Evolutionary conservation across 257 asterid species (phyloP).

Genomic region (Nicotiana otophora): DNA sequence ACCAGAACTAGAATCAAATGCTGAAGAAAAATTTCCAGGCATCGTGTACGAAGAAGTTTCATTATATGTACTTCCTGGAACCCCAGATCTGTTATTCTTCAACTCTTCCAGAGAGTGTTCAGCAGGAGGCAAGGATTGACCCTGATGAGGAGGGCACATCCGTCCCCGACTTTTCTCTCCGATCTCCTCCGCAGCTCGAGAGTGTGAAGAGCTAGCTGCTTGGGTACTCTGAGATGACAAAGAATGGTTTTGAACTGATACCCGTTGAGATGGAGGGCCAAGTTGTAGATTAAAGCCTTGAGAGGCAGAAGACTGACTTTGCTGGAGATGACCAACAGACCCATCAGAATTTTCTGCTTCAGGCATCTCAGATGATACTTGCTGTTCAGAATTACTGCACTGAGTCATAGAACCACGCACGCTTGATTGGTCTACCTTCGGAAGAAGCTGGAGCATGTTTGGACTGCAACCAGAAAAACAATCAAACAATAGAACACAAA

Average conservation of each 20-base stretch:
- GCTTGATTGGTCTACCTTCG: slow-evolving; percentile 80
- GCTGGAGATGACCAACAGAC: slow-evolving; percentile 41
- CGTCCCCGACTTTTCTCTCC: slow-evolving; percentile 32
- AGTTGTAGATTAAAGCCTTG: slow-evolving; percentile 87
- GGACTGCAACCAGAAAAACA: slow-evolving; percentile 39
- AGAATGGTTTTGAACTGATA: slow-evolving; percentile 37
- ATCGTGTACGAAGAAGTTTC: slow-evolving; percentile 29
- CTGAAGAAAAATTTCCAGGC: slow-evolving; percentile 40
- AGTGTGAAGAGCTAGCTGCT: slow-evolving; percentile 21
- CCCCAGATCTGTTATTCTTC: slow-evolving; percentile 33
- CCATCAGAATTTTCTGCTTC: slow-evolving; percentile 52
- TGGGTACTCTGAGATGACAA: slow-evolving; percentile 41
- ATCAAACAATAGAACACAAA: slow-evolving; percentile 8
- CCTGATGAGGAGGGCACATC: slow-evolving; percentile 24
- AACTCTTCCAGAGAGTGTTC: slow-evolving; percentile 36
- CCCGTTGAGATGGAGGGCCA: slow-evolving; percentile 78
- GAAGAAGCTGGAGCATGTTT: slow-evolving; percentile 92
- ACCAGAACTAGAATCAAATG: slow-evolving; percentile 33
- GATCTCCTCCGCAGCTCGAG: slow-evolving; percentile 35
- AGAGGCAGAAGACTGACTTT: slow-evolving; percentile 49
- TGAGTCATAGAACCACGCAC: slow-evolving; percentile 38
- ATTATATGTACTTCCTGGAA: slow-evolving; percentile 28
- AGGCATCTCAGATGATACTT: slow-evolving; percentile 38
- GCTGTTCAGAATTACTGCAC: slow-evolving; percentile 26
- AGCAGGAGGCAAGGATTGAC: slow-evolving; percentile 40